Percentiles rank a stretch among this genome's conserved stretches.
These are phyloP conservation scores for Paxillus involutus DNA, from an alignment of 768 basidiomycete species.

Conservation along the genomic window DNA sequence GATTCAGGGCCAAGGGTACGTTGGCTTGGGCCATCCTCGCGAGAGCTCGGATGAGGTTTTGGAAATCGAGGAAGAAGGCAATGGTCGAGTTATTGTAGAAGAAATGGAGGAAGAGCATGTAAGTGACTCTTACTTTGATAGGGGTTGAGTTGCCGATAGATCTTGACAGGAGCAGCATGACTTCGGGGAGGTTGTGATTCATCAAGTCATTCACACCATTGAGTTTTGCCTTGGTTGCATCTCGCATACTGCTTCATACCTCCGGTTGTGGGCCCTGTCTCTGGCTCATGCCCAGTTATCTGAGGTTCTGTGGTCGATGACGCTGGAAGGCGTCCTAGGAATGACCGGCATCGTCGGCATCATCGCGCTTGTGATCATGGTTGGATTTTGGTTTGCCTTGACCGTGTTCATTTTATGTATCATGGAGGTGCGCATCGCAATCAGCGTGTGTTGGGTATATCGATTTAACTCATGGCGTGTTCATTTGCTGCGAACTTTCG, in stretches of 20 bases:
- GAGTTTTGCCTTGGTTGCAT: slow-evolving; percentile 99
- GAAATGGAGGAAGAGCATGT: slow-evolving; percentile 72
- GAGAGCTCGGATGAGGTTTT: slow-evolving; percentile 60
- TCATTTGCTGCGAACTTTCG: background rate
- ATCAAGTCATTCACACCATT: slow-evolving; percentile 98
- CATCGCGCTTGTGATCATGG: slow-evolving; percentile 48
- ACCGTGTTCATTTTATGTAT: slow-evolving; percentile 83
- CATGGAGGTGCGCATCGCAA: slow-evolving; percentile 77
- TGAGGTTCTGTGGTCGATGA: slow-evolving; percentile 92
- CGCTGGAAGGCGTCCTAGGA: slow-evolving; percentile 60
- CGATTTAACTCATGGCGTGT: slow-evolving; percentile 7
- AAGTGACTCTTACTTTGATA: slow-evolving; percentile 32
- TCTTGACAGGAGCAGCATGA: slow-evolving; percentile 74
- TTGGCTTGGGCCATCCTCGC: slow-evolving; percentile 55
- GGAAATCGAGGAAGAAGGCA: slow-evolving; percentile 81
- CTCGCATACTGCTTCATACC: slow-evolving; percentile 93
- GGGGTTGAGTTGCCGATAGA: slow-evolving; percentile 5
- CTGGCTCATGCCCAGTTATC: slow-evolving; percentile 97
- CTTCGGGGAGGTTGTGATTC: slow-evolving; percentile 92
- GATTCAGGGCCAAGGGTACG: slow-evolving; percentile 83
- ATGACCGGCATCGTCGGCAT: slow-evolving; percentile 65
- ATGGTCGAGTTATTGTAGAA: slow-evolving; percentile 72
- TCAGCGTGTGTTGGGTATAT: slow-evolving; percentile 13
- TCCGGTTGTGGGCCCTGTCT: slow-evolving; percentile 96
- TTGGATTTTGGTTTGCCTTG: slow-evolving; percentile 72